A percentile compares a stretch with the other conserved stretches of the same genome.
These are phyloP conservation scores for Haplosporangium gracile DNA, from an alignment of 192 early-diverging fungal genomes.

Conservation along the genomic window DNA sequence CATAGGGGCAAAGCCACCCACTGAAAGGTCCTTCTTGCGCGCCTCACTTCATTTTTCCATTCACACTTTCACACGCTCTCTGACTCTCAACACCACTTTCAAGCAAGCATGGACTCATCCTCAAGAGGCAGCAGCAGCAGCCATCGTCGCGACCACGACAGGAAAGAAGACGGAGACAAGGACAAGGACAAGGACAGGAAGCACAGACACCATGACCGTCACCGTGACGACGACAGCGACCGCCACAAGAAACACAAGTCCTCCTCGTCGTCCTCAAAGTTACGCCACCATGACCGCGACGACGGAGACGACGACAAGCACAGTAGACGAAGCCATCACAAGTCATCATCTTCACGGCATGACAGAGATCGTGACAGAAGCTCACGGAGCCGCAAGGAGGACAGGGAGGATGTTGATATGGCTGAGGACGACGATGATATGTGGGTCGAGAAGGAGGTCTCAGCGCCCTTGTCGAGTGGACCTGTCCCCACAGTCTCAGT, in stretches of 20 bases:
- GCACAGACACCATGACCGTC: conserved; percentile 22
- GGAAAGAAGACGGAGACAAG: conserved; percentile 9
- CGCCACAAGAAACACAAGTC: conserved; percentile 45
- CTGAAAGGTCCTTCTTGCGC: neutral
- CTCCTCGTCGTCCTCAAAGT: conserved; percentile 46
- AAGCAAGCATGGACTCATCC: conserved; percentile 31
- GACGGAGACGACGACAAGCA: conserved; percentile 16
- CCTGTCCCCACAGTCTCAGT: neutral
- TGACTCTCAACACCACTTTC: neutral
- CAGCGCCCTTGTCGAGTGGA: neutral
- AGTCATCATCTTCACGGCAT: conserved; percentile 29
- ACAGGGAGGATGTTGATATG: conserved; percentile 4
- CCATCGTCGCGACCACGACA: conserved; percentile 14
- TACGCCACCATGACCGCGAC: conserved; percentile 28
- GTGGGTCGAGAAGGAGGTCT: conserved; percentile 47
- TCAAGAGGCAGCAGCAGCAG: conserved; percentile 29
- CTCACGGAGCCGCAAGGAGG: neutral
- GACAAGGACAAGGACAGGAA: conserved; percentile 20
- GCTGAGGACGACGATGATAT: conserved; percentile 37
- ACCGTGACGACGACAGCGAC: conserved; percentile 19
- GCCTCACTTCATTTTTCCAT: neutral
- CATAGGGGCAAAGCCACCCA: neutral
- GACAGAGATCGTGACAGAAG: conserved; percentile 26
- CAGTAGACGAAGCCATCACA: conserved; percentile 18
- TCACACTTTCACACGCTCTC: neutral